Percentiles rank a stretch among this genome's conserved stretches.
phyloP scores from a whole-genome alignment of 441 rosid species.

The Pelargonium fulgidum region DNA sequence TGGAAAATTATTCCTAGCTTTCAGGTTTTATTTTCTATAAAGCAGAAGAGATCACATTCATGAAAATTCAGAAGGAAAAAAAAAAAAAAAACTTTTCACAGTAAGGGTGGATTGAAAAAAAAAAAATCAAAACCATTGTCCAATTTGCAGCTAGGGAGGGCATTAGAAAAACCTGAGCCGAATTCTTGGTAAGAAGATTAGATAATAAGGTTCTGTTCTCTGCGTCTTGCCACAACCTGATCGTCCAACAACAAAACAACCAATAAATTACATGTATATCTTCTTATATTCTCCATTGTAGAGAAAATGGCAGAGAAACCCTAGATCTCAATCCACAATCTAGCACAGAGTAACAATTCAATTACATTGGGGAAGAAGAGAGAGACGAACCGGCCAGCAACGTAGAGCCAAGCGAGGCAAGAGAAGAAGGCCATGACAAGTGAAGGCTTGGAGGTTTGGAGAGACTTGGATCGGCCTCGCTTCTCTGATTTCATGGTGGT shows the following conservation, averaged over 20 bases:
- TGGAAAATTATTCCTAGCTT: no score
- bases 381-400: conserved; percentile 76
- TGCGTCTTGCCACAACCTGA: conserved; percentile 96
- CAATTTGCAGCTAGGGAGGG: background rate
- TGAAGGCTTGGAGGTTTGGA: conserved; percentile 67
- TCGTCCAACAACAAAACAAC: conserved; percentile 18
- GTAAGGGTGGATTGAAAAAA: no score
- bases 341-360: background rate
- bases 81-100: no score
- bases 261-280: conserved; percentile 1
- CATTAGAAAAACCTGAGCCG: conserved; percentile 49
- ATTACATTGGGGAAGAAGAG: background rate
- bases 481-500: conserved; percentile 55
- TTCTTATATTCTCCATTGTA: background rate
- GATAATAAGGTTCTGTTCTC: conserved; percentile 67
- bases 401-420: conserved; percentile 96
- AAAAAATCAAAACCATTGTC: background rate
- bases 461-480: conserved; percentile 73
- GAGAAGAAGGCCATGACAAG: conserved; percentile 80
- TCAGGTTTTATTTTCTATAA: no score
- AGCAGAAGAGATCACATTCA: no score
- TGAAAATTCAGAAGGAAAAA: no score
- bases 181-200: conserved; percentile 60
- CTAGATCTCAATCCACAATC: conserved; percentile 5
- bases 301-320: no score